Evolutionary conservation across 2,329 filamentous ascomycete genomes (phyloP).

Genomic region (Coniella vitis): DNA sequence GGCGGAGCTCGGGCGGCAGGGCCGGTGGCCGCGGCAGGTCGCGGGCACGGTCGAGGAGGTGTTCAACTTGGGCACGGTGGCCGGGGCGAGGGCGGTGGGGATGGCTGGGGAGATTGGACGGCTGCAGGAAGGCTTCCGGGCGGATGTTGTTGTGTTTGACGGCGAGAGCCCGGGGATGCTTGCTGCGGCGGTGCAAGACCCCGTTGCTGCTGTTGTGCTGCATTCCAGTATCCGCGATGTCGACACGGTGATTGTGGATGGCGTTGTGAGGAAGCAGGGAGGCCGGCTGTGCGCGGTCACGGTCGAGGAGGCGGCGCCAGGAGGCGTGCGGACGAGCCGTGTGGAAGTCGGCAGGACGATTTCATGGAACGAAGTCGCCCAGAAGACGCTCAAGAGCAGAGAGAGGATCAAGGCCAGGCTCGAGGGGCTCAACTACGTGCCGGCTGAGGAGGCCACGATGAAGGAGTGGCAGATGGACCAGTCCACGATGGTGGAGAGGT

Average conservation of each 20-base stretch:
- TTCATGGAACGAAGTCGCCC: conserved; percentile 6
- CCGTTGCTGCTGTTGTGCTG: conserved; percentile 35
- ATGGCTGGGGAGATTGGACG: conserved; percentile 36
- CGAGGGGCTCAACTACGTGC: not conserved
- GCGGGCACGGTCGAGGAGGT: conserved; percentile 32
- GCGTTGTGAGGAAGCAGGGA: conserved; percentile 29
- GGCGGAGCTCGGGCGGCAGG: conserved; percentile 21
- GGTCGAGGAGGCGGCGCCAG: not conserved
- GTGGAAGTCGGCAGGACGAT: not conserved
- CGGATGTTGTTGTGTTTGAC: conserved; percentile 44
- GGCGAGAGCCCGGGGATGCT: conserved; percentile 27
- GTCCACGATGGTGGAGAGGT: conserved; percentile 11
- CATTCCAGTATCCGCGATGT: conserved; percentile 35
- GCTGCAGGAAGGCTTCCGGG: conserved; percentile 37
- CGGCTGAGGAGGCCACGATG: conserved; percentile 3
- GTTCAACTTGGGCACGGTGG: conserved; percentile 44
- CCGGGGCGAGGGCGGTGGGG: conserved; percentile 35
- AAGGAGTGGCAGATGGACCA: conserved; percentile 5
- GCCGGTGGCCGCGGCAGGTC: conserved; percentile 21
- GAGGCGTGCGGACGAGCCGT: not conserved
- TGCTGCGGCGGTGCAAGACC: conserved; percentile 32
- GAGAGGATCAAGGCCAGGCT: not conserved
- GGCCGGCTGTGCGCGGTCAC: conserved; percentile 19
- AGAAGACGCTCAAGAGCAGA: conserved; percentile 5
- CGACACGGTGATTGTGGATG: conserved; percentile 36